Percentiles rank a stretch among this genome's conserved stretches.
Conservation (phyloP, 345 rosid genomes). For the Citrus sp. region DNA sequence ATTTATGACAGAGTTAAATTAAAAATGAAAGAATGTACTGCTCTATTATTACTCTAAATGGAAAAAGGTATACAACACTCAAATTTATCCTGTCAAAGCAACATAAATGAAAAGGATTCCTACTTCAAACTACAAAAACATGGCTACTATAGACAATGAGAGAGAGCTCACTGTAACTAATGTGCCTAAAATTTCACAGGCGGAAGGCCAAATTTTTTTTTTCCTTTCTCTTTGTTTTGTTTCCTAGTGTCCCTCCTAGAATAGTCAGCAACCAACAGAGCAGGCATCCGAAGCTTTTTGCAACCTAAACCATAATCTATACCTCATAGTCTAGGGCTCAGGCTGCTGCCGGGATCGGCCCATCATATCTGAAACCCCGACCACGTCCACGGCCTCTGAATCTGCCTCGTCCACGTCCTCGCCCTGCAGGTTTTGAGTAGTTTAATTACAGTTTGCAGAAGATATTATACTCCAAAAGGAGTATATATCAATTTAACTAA, state of each 20-base stretch:
- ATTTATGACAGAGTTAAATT: not conserved
- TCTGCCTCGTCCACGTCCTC: constrained; percentile 20
- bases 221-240: not conserved
- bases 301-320: constrained; percentile 10
- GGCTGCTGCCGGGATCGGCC: constrained; percentile 8
- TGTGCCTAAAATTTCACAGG: not conserved
- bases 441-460: not conserved
- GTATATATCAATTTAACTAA: not conserved
- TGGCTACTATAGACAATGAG: constrained; percentile 9
- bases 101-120: constrained; percentile 3
- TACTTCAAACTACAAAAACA: constrained; percentile 18
- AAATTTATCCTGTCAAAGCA: not conserved
- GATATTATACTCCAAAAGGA: not conserved
- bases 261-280: constrained; percentile 12
- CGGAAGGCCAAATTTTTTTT: not conserved
- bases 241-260: not conserved
- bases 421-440: constrained; percentile 7
- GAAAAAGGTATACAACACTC: constrained; percentile 11
- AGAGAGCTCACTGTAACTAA: constrained; percentile 9
- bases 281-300: constrained; percentile 23
- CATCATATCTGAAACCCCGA: constrained; percentile 17
- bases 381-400: constrained; percentile 21
- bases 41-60: constrained; percentile 20
- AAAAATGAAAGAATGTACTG: constrained; percentile 17
- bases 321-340: constrained; percentile 7